These are phyloP conservation scores for Pelomyxa schiedti DNA, from an alignment of 78 protist genomes.

Conservation along the genomic window DNA sequence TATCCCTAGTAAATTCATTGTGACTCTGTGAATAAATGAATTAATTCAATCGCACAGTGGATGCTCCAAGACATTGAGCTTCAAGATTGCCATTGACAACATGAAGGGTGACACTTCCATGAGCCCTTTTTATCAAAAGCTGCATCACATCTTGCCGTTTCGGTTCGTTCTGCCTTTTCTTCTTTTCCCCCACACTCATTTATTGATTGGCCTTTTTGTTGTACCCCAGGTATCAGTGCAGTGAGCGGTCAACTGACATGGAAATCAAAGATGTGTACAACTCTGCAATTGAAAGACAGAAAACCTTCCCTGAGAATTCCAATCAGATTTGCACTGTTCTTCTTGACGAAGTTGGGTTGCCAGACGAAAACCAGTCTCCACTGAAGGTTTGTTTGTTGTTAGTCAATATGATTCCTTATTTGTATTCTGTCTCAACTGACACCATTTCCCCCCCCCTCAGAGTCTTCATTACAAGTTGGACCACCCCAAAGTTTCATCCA, in stretches of 20 bases:
- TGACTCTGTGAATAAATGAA: no score
- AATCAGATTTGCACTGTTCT: background rate
- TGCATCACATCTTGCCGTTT: background rate
- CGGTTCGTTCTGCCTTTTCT: background rate
- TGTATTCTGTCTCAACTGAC: no score
- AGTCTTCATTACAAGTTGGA: background rate
- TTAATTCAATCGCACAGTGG: no score
- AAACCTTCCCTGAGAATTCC: background rate
- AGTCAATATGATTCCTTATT: no score
- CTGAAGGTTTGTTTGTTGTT: no score
- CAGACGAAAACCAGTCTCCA: background rate
- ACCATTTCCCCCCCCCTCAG: no score
- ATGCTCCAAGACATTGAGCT: background rate
- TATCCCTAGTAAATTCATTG: no score
- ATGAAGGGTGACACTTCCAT: background rate
- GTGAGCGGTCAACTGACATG: background rate
- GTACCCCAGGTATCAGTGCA: background rate
- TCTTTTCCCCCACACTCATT: no score
- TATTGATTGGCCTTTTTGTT: background rate
- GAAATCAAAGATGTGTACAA: background rate
- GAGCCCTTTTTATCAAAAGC: background rate
- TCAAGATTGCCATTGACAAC: constrained; percentile 4
- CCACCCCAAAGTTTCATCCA: background rate
- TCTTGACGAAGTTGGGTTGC: constrained; percentile 1
- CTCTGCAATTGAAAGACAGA: background rate